These are phyloP conservation scores for Fusarium pseudograminearum DNA, from an alignment of 2,329 filamentous ascomycete genomes.

Conservation along the genomic window DNA sequence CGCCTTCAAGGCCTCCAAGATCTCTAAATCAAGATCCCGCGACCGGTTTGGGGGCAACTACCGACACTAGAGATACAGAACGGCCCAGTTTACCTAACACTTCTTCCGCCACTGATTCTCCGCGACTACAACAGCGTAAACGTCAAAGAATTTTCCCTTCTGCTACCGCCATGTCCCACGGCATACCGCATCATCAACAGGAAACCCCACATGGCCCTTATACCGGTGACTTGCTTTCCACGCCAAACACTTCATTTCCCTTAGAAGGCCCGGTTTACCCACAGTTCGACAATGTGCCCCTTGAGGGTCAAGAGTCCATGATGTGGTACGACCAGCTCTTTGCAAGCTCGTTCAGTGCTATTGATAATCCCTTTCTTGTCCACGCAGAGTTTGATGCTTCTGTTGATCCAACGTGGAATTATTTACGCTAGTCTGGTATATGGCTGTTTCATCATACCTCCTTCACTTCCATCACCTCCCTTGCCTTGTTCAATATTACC, in stretches of 20 bases:
- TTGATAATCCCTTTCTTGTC: conserved; percentile 51
- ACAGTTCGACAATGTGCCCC: conserved; percentile 24
- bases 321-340: conserved; percentile 54
- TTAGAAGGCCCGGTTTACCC: background rate
- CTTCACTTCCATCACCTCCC: conserved; percentile 28
- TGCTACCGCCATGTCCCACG: background rate
- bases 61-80: background rate
- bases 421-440: conserved; percentile 33
- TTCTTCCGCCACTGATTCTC: background rate
- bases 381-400: conserved; percentile 51
- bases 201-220: background rate
- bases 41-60: background rate
- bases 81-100: background rate
- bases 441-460: conserved; percentile 13
- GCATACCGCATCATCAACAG: background rate
- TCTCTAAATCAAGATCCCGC: background rate
- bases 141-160: background rate
- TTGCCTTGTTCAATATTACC: conserved; percentile 10
- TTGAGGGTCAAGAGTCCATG: conserved; percentile 52
- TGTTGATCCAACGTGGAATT: conserved; percentile 51
- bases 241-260: background rate
- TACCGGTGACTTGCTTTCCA: background rate
- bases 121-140: conserved; percentile 10
- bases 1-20: conserved; percentile 9
- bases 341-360: conserved; percentile 51